phyloP scores from a whole-genome alignment of 148 eudicot genomes.

The Rhododendron kiyosumense region DNA sequence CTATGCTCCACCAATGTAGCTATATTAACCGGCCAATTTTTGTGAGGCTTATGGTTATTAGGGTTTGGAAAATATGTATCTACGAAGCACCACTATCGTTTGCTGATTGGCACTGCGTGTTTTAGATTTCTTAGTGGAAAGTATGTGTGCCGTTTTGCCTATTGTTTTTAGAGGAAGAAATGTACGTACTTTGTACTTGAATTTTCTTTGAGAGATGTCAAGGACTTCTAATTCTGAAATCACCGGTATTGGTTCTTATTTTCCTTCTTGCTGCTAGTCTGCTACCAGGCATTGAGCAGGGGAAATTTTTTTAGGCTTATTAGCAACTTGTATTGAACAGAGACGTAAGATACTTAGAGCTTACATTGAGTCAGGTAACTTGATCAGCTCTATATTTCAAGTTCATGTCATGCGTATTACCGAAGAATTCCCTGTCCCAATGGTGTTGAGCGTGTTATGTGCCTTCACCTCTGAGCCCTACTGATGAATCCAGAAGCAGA shows the following conservation, averaged over 20 bases:
- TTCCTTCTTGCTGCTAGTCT: background rate
- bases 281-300: background rate
- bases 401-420: background rate
- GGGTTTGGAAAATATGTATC: background rate
- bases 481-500: background rate
- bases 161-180: background rate
- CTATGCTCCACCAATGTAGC: constrained; percentile 33
- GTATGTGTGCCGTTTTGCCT: background rate
- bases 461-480: background rate
- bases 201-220: background rate
- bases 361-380: background rate
- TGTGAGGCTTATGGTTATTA: background rate
- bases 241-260: background rate
- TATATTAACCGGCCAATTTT: background rate
- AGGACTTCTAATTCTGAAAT: background rate
- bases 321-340: background rate
- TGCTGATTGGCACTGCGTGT: background rate
- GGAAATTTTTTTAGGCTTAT: background rate
- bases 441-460: background rate
- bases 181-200: background rate
- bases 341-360: background rate
- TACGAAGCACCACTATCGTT: background rate
- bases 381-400: background rate
- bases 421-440: background rate
- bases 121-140: background rate